Evolutionary conservation across 176 grass and related monocot species (phyloP).

Genomic region (Pontederia paniculata): DNA sequence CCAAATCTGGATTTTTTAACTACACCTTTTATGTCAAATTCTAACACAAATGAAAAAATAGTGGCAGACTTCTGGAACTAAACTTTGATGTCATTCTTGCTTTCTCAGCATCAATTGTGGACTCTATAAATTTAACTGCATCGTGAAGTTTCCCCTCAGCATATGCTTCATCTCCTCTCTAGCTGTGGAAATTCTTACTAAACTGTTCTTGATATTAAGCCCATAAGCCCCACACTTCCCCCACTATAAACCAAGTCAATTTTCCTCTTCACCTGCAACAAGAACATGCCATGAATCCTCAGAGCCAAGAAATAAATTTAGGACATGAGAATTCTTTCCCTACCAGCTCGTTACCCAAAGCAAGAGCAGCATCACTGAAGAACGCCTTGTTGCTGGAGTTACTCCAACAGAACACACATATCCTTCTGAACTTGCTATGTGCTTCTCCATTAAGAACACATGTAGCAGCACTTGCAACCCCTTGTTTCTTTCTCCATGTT

Average conservation of each 20-base stretch:
- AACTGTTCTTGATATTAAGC: slow-evolving; percentile 82
- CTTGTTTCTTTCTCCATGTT: too few species aligned
- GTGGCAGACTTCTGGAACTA: too few species aligned
- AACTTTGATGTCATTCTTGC: slow-evolving; percentile 48
- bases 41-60: too few species aligned
- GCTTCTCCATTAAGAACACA: background rate
- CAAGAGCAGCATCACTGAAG: slow-evolving; percentile 73
- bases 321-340: slow-evolving; percentile 4
- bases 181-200: slow-evolving; percentile 70
- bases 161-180: slow-evolving; percentile 71
- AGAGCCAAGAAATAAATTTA: too few species aligned
- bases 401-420: slow-evolving; percentile 99
- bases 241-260: slow-evolving; percentile 92
- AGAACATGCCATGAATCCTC: too few species aligned
- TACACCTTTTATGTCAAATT: too few species aligned
- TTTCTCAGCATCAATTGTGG: slow-evolving; percentile 90
- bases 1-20: too few species aligned
- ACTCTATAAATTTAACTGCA: slow-evolving; percentile 65
- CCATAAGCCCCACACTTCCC: slow-evolving; percentile 89
- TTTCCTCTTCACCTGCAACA: slow-evolving; percentile 52
- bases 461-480: too few species aligned
- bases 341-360: slow-evolving; percentile 83
- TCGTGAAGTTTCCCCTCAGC: slow-evolving; percentile 76
- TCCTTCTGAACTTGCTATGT: slow-evolving; percentile 48
- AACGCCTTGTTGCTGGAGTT: slow-evolving; percentile 60